Evolutionary conservation across 2,329 filamentous ascomycete genomes (phyloP), one percentile per base, ranked within the genome.

Genomic region (Tolypocladium guangdongense): DNA sequence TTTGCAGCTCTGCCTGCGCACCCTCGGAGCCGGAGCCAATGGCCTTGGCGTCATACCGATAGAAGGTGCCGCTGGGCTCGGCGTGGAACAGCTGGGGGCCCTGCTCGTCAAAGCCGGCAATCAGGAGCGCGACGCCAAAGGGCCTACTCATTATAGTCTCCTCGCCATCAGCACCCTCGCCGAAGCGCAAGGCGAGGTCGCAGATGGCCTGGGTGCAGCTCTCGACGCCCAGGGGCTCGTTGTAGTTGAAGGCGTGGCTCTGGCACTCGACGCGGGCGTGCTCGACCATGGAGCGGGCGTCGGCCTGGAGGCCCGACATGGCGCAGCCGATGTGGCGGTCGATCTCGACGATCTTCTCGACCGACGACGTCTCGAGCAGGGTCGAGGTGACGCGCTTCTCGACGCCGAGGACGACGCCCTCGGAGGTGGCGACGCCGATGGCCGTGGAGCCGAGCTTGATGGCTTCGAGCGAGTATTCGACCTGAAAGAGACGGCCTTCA

Each of bases 311-410:
- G 48, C 93, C 93, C 38, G 88, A 93, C 91, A 99, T 99, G 75
- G 93, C 93, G 75, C 93, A 97, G 66, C 93, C 93, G 64, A 99
- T 96, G 78, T 99, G 93, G 69, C 88, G 84, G 77, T 99, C 93
- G 71, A 99, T 97, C 73, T 99, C 93, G 71, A 99, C 92, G 66
- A 99, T 97, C 83, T 99, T 99, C 75, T 99, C 93, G 66, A 99
- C 93, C 41, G 91, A 96, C 48, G 89, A 95, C 35, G 93, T 95
- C 75, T 97, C 93, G 66, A 99, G 89, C 58, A 99, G 87, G 57
- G 92, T 95, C 55, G 90, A 96, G 57, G 93, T 99, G 64, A 99
- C 93, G 67, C 93, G 91, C 83, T 99, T 99, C 78, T 99, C 93
- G 59, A 99, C 93, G 63, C 93, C 93, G 51, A 99, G 86, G 68